Evolutionary conservation across 1,139 yeast species (phyloP).

Genomic region (Eremothecium cymbalariae): DNA sequence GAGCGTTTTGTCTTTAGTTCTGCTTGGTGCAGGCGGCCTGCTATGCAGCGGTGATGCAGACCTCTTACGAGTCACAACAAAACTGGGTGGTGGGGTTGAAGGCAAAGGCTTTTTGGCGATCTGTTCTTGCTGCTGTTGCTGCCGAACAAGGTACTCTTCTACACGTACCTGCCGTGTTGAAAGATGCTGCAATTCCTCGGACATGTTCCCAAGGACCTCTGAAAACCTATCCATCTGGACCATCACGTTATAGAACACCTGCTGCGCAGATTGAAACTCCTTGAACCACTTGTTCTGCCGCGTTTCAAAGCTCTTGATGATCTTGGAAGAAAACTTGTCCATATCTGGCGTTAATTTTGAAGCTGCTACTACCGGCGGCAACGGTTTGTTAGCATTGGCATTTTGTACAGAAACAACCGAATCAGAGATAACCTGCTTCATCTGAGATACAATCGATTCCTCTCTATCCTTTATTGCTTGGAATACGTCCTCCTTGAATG

Average conservation of each 20-base stretch:
- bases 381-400: not conserved
- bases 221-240: constrained; percentile 6
- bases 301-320: constrained; percentile 4
- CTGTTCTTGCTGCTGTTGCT: constrained; percentile 8
- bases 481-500: constrained; percentile 4
- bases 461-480: constrained; percentile 3
- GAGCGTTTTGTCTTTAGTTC: constrained; percentile 13
- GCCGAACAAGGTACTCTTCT: constrained; percentile 5
- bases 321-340: constrained; percentile 1
- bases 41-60: constrained; percentile 1
- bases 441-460: constrained; percentile 1
- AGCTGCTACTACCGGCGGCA: constrained; percentile 1
- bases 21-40: constrained; percentile 10
- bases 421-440: not conserved
- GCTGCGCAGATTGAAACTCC: constrained; percentile 9
- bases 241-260: constrained; percentile 13
- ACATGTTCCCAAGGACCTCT: constrained; percentile 5
- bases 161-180: constrained; percentile 4
- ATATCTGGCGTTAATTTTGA: constrained; percentile 1
- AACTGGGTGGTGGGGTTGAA: constrained; percentile 4
- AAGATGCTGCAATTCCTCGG: constrained; percentile 6
- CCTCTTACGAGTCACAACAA: constrained; percentile 1
- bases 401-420: not conserved
- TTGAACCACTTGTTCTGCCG: constrained; percentile 4
- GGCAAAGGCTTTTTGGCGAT: not conserved